Evolutionary conservation across 2,329 filamentous ascomycete species (phyloP).

Genomic region (Dissoconium aciculare): DNA sequence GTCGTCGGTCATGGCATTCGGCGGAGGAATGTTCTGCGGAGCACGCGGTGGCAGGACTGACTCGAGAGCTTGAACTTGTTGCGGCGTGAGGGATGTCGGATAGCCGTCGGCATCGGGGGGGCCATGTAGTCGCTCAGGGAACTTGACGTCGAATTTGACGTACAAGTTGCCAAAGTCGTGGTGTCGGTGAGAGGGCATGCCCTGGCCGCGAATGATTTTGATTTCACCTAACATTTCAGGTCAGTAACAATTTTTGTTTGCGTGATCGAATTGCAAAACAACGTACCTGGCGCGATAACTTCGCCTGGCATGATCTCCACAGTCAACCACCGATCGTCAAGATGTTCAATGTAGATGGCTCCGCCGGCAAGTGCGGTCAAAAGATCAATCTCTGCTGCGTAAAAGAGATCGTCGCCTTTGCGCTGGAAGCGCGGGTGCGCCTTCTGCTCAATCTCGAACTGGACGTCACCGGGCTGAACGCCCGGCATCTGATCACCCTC

Average conservation of each 20-base stretch:
- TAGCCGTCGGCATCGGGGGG: slow-evolving; percentile 27
- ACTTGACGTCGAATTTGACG: slow-evolving; percentile 95
- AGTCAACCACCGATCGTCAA: slow-evolving; percentile 92
- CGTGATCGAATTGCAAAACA: slow-evolving; percentile 4
- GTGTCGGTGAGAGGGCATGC: slow-evolving; percentile 92
- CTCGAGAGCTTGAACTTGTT: slow-evolving; percentile 66
- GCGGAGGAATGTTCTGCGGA: slow-evolving; percentile 51
- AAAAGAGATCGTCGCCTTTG: slow-evolving; percentile 91
- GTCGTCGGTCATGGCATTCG: slow-evolving; percentile 82
- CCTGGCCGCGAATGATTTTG: slow-evolving; percentile 90
- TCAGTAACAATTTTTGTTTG: slow-evolving; percentile 10
- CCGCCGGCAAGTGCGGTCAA: slow-evolving; percentile 89
- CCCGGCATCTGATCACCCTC: slow-evolving; percentile 94
- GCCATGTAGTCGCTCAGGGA: slow-evolving; percentile 47
- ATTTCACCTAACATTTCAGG: slow-evolving; percentile 51
- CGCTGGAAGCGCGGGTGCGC: slow-evolving; percentile 90
- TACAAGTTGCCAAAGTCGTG: slow-evolving; percentile 94
- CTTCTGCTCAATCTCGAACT: slow-evolving; percentile 99
- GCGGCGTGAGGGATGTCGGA: slow-evolving; percentile 35
- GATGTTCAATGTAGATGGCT: slow-evolving; percentile 81
- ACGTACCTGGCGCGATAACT: slow-evolving; percentile 79
- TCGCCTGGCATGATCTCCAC: slow-evolving; percentile 89
- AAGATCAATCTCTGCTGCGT: slow-evolving; percentile 87
- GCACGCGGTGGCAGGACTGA: slow-evolving; percentile 64
- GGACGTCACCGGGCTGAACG: slow-evolving; percentile 84